Percentiles rank a stretch among this genome's conserved stretches.
These are phyloP conservation scores for Lojkania enalia DNA, from an alignment of 2,329 filamentous ascomycete species.

Conservation along the genomic window DNA sequence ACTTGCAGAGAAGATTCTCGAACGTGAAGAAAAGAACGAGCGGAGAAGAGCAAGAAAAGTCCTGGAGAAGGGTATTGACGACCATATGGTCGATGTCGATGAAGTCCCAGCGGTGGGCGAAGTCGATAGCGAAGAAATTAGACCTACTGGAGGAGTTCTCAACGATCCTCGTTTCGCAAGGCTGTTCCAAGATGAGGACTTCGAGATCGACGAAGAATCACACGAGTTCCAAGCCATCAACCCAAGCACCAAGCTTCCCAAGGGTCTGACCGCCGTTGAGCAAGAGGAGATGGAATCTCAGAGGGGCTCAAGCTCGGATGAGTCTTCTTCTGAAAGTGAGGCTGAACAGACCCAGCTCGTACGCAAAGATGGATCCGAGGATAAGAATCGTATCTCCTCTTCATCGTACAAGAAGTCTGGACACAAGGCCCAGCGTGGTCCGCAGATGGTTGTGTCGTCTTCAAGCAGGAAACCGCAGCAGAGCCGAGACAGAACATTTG, in stretches of 20 bases:
- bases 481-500: conserved; percentile 60
- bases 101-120: conserved; percentile 24
- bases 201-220: conserved; percentile 85
- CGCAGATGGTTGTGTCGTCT: conserved; percentile 61
- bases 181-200: conserved; percentile 91
- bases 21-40: conserved; percentile 69
- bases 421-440: conserved; percentile 47
- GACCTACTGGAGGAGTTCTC: conserved; percentile 61
- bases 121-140: conserved; percentile 47
- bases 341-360: conserved; percentile 25
- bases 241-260: conserved; percentile 69
- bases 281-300: conserved; percentile 58
- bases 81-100: conserved; percentile 42
- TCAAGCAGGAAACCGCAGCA: conserved; percentile 49
- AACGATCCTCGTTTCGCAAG: conserved; percentile 84
- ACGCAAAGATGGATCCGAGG: conserved; percentile 34
- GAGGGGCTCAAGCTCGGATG: conserved; percentile 41
- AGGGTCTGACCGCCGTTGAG: conserved; percentile 62
- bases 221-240: conserved; percentile 88
- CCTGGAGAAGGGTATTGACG: conserved; percentile 64
- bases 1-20: conserved; percentile 65
- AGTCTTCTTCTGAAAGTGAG: conserved; percentile 37
- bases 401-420: conserved; percentile 65
- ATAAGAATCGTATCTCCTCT: conserved; percentile 60
- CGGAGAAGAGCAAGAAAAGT: conserved; percentile 51